phyloP scores from a whole-genome alignment of 2,329 filamentous ascomycete genomes.

The Juglanconis sp. region DNA sequence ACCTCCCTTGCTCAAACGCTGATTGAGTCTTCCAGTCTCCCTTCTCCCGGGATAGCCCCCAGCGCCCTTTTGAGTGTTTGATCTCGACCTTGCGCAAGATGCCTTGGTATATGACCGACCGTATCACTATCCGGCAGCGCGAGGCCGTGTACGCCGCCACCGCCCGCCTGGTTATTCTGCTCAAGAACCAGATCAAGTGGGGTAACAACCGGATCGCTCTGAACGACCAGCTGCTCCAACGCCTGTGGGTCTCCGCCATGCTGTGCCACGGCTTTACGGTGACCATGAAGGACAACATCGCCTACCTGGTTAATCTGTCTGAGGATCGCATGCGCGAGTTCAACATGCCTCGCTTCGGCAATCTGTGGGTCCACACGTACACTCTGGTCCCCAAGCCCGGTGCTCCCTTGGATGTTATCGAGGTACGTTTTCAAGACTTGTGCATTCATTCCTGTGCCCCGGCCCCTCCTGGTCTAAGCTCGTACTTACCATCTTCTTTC shows the following conservation, averaged over 20 bases:
- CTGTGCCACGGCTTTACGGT: slow-evolving; percentile 59
- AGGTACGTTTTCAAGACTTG: slow-evolving; percentile 36
- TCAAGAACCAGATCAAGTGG: slow-evolving; percentile 40
- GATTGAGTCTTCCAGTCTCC: slow-evolving; percentile 43
- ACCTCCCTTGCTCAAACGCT: background rate
- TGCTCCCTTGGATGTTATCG: slow-evolving; percentile 49
- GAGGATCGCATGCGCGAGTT: slow-evolving; percentile 35
- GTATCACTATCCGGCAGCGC: slow-evolving; percentile 58
- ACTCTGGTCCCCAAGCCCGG: slow-evolving; percentile 47
- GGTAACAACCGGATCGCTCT: slow-evolving; percentile 41
- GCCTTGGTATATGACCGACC: slow-evolving; percentile 57
- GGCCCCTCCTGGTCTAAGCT: too few species aligned
- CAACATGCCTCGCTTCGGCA: slow-evolving; percentile 46
- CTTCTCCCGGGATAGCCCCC: slow-evolving; percentile 58
- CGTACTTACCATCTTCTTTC: background rate
- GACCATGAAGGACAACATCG: slow-evolving; percentile 59
- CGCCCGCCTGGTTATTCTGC: slow-evolving; percentile 43
- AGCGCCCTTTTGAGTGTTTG: slow-evolving; percentile 63
- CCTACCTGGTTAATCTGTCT: slow-evolving; percentile 36
- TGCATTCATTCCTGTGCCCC: background rate
- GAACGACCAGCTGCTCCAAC: slow-evolving; percentile 50
- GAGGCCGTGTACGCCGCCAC: slow-evolving; percentile 50
- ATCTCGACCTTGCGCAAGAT: slow-evolving; percentile 62
- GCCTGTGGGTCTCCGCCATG: slow-evolving; percentile 51
- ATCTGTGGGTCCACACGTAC: slow-evolving; percentile 51